Base-by-base conservation (phyloP, 192 early-diverging fungal species). In the Mortierella antarctica region DNA sequence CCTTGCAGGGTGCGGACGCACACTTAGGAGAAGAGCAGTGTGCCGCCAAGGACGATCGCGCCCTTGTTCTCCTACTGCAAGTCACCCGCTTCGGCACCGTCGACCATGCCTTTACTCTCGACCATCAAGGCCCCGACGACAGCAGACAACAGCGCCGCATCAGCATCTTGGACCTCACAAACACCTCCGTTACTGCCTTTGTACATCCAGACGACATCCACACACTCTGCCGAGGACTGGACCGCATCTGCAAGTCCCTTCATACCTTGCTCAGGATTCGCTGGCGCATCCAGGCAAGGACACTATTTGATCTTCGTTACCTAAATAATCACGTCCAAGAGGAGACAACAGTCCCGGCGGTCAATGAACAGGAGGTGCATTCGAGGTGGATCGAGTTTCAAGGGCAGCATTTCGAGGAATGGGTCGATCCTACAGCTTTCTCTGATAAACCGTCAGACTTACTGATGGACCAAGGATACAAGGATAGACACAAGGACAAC, bases 391-490 rank as follows among this genome's bases (percentile, higher is more conserved):
- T 80, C 31, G 77, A 72, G 39, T 80, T 72, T 48, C 57, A 80
- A 52, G 77, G 77, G 13, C 70, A 72, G 39, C n/a, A 40, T 6
- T 80, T 57, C 67, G 70, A 80, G 39, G 77, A 80, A n/a, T 80
- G 70, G 60, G 46, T 68, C 11, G 74, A 76, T 69, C 74, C 66
- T 0, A 76, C 66, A 6, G 65, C 62, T 14, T 41, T 46, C 0
- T 51, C 60, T 48, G 60, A 62, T 2, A 31, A 31, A 31, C 31
- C 3, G 31, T 31, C 31, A 31, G 31, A 31, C 31, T 3, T 31
- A 31, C 3, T 31, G 31, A 31, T 31, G 31, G 31, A 31, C 31
- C 31, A 31, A 31, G 31, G 31, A 31, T 1, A 31, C 31, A 31
- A 31, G 31, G 31, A 31, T 31, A 31, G 54, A 11, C 2, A 20